These are phyloP conservation scores for Aspergillus sclerotialis DNA, from an alignment of 2,329 filamentous ascomycete genomes.

Conservation along the genomic window DNA sequence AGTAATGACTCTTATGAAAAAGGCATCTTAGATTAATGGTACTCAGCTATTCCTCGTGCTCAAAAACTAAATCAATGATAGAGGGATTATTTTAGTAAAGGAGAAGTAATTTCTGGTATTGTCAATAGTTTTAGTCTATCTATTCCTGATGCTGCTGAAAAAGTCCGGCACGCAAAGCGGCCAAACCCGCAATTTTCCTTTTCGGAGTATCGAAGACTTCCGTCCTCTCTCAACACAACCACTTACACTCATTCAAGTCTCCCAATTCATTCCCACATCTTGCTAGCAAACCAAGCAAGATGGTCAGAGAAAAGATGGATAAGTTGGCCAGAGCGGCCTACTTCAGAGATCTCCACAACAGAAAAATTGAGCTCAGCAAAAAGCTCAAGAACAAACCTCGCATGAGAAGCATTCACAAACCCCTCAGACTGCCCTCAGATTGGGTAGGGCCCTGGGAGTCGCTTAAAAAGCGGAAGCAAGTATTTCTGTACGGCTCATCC, in stretches of 20 bases:
- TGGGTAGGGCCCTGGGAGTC: conserved; percentile 20
- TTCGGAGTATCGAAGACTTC: conserved; percentile 23
- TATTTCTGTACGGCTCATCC: conserved; percentile 47
- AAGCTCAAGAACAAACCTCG: no score
- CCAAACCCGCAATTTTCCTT: conserved; percentile 29
- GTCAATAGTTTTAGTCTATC: neutral
- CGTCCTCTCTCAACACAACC: conserved; percentile 12
- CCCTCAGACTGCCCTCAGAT: conserved; percentile 19
- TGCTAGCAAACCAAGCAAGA: no score
- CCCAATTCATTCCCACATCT: neutral
- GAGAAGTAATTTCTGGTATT: no score
- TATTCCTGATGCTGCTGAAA: neutral
- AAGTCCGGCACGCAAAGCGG: conserved; percentile 27
- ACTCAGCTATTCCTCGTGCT: no score
- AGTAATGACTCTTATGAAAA: conserved; percentile 22
- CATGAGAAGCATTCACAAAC: conserved; percentile 22
- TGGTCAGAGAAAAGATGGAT: no score
- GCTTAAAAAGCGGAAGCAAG: conserved; percentile 35
- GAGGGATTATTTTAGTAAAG: no score
- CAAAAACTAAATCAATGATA: no score
- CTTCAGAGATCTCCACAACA: no score
- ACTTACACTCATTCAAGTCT: no score
- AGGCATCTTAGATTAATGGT: no score
- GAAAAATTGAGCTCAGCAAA: no score
- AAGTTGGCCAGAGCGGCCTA: no score